Conservation (phyloP, 129 eudicot species). For the Centaurea solstitialis region DNA sequence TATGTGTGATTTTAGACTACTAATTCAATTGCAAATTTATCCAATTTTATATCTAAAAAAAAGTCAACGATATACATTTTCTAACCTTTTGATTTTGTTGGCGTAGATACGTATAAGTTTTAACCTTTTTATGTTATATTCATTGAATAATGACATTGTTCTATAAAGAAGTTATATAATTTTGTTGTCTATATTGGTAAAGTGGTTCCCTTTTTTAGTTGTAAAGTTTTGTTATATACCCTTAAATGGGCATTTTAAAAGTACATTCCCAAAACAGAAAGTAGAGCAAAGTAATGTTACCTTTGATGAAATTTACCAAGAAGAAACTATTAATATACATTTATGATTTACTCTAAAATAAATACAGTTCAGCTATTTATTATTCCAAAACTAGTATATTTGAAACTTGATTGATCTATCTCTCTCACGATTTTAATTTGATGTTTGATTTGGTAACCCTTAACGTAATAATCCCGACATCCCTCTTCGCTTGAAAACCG, state of each 20-base stretch:
- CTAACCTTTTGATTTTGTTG: background rate
- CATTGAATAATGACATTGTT: no score
- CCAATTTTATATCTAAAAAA: background rate
- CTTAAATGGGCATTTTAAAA: no score
- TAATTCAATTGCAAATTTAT: background rate
- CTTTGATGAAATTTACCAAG: no score
- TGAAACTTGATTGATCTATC: background rate
- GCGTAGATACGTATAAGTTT: background rate
- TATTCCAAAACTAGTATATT: background rate
- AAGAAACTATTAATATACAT: background rate
- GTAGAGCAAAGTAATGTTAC: no score
- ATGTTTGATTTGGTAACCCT: background rate
- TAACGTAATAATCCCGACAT: background rate
- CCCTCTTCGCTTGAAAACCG: background rate
- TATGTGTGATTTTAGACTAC: background rate
- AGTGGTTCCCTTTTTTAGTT: no score
- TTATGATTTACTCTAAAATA: background rate
- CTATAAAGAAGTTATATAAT: no score
- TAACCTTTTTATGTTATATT: no score
- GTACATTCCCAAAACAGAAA: no score
- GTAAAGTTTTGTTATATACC: no score
- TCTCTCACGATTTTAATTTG: background rate
- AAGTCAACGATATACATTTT: constrained; percentile 4
- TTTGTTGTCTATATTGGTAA: no score
- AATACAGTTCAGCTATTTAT: background rate